These are phyloP conservation scores for Pyrus bretschneideri DNA, from an alignment of 306 rosid genomes.

Conservation along the genomic window DNA sequence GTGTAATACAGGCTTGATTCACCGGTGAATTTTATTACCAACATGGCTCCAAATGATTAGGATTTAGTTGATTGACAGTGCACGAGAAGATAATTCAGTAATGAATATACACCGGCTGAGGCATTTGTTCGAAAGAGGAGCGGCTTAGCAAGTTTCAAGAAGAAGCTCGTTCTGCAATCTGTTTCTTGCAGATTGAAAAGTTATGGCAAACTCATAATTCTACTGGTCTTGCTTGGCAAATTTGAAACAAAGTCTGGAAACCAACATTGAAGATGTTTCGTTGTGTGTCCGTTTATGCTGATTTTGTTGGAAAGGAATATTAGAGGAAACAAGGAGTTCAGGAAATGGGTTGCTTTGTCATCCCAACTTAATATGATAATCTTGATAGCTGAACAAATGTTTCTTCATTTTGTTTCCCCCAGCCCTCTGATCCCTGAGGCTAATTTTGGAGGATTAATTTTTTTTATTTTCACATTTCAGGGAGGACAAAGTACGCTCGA, in stretches of 20 bases:
- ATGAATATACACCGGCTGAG: not conserved
- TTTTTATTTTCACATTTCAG: conserved; percentile 40
- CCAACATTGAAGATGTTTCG: not conserved
- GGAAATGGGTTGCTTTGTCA: not conserved
- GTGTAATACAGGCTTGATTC: not conserved
- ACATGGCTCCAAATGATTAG: not conserved
- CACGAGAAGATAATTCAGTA: not conserved
- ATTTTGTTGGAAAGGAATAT: not conserved
- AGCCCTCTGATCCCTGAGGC: not conserved
- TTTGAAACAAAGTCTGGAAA: not conserved
- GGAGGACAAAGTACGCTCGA: conserved; percentile 89
- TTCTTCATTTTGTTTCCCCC: not conserved
- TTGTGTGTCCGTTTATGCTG: not conserved
- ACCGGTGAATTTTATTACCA: not conserved
- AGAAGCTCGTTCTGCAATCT: not conserved
- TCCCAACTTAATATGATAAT: not conserved
- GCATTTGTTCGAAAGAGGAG: not conserved
- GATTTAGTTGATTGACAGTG: not conserved
- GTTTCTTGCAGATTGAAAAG: not conserved
- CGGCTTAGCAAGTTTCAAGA: not conserved
- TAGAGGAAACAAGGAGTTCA: not conserved
- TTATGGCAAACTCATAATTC: not conserved
- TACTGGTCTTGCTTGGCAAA: not conserved
- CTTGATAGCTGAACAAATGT: not conserved
- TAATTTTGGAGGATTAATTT: conserved; percentile 19